Evolutionary conservation across 345 rosid genomes (phyloP).

Genomic region (Brassica cretica): DNA sequence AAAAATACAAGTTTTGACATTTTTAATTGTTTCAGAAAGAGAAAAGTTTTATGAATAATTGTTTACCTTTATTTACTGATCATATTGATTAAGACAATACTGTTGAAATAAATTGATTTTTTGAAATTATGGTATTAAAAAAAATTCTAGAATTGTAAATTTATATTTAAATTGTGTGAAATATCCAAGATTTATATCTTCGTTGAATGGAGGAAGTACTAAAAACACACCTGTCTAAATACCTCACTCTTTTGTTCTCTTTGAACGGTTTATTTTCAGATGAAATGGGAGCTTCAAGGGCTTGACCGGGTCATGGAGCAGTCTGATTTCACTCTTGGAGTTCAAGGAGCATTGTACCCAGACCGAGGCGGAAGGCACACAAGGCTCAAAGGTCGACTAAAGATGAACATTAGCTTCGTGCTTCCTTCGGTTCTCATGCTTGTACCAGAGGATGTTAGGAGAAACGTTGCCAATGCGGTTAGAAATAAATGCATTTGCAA

Average conservation of each 20-base stretch:
- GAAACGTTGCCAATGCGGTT: constrained; percentile 63
- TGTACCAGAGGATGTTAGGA: constrained; percentile 69
- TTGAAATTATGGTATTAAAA: not conserved
- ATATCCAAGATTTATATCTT: not conserved
- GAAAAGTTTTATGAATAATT: not conserved
- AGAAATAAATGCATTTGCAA: constrained; percentile 18
- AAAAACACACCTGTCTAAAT: not conserved
- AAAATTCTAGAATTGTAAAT: not conserved
- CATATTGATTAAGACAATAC: not conserved
- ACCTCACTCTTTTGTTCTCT: not conserved
- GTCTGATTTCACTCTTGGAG: constrained; percentile 62
- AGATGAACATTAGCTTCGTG: constrained; percentile 65
- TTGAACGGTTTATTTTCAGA: constrained; percentile 42
- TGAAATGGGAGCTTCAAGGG: constrained; percentile 89
- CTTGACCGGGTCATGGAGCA: constrained; percentile 60
- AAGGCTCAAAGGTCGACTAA: constrained; percentile 77
- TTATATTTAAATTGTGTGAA: not conserved
- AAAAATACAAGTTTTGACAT: not conserved
- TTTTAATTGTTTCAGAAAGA: not conserved
- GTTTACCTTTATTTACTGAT: not conserved
- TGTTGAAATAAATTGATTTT: not conserved
- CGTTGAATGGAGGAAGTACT: not conserved
- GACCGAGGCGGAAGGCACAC: constrained; percentile 51
- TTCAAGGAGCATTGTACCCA: constrained; percentile 66
- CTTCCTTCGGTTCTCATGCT: constrained; percentile 70